phyloP scores from a whole-genome alignment of 129 eudicot genomes.

The Daucus carota region DH1_v3.0 NC_030381.2:37800001-37800500 shows the following conservation, averaged over 20 bases:
- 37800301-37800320: neutral
- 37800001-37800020: neutral
- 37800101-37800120: neutral
- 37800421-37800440: neutral
- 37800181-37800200: neutral
- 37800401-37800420: neutral
- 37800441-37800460: neutral
- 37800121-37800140: neutral
- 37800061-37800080: neutral
- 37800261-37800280: neutral
- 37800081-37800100: neutral
- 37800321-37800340: neutral
- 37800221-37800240: neutral
- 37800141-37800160: neutral
- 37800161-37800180: neutral
- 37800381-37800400: neutral
- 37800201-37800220: neutral
- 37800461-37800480: neutral
- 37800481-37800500: neutral
- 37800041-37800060: neutral
- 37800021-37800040: neutral
- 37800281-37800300: neutral
- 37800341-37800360: neutral
- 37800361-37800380: neutral
- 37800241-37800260: neutral